A percentile compares a stretch with the other conserved stretches of the same genome.
These are phyloP conservation scores for Articulospora tetracladia DNA, from an alignment of 495 filamentous ascomycete species.

Conservation along the genomic window DNA sequence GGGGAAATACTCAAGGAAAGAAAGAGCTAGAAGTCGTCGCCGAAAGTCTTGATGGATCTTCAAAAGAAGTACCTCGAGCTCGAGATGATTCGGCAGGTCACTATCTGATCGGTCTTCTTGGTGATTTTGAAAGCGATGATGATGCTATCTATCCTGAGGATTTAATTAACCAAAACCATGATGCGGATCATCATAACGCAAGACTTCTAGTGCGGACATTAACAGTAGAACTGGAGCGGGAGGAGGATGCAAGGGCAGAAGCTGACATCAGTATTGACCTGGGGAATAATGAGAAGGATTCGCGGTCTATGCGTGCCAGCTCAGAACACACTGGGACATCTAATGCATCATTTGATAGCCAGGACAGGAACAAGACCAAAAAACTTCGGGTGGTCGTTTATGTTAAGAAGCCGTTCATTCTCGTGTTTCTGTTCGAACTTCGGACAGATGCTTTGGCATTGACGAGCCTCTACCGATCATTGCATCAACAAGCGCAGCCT, in stretches of 20 bases:
- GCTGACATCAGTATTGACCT: slow-evolving; percentile 38
- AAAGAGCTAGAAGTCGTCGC: not conserved
- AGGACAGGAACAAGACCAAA: slow-evolving; percentile 47
- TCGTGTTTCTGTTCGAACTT: slow-evolving; percentile 80
- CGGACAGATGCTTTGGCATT: slow-evolving; percentile 62
- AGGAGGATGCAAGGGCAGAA: slow-evolving; percentile 30
- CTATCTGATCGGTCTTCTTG: slow-evolving; percentile 69
- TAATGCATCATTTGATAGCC: slow-evolving; percentile 33
- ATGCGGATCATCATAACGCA: slow-evolving; percentile 31
- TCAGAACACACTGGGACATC: slow-evolving; percentile 21
- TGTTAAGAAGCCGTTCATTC: slow-evolving; percentile 81
- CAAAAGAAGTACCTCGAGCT: not conserved
- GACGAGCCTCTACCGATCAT: slow-evolving; percentile 69
- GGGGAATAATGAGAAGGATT: slow-evolving; percentile 30
- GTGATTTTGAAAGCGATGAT: slow-evolving; percentile 42
- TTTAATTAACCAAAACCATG: not conserved
- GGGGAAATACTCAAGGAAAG: not conserved
- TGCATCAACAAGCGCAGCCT: slow-evolving; percentile 78
- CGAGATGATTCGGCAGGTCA: slow-evolving; percentile 39
- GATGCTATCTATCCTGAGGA: slow-evolving; percentile 9
- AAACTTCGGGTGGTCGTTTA: slow-evolving; percentile 70
- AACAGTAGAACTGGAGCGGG: slow-evolving; percentile 43
- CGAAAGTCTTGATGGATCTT: not conserved
- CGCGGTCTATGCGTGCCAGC: slow-evolving; percentile 13
- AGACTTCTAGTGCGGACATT: slow-evolving; percentile 43